These are phyloP conservation scores for Parachlorella kessleri DNA, from an alignment of 139 green algal species.

Conservation along the genomic window DNA sequence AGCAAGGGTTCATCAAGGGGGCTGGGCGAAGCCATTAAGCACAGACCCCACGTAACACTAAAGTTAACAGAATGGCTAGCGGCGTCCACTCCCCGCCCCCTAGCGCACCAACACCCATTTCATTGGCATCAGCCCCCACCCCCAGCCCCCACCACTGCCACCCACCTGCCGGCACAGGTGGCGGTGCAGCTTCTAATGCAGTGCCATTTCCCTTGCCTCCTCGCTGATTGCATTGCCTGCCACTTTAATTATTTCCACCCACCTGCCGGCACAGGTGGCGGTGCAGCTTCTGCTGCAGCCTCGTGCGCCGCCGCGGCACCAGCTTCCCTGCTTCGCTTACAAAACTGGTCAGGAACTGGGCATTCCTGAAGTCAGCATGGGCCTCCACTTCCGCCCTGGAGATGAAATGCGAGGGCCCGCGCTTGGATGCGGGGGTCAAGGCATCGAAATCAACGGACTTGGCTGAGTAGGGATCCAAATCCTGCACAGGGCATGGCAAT, in stretches of 20 bases:
- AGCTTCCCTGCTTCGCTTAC: conserved; percentile 32
- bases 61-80: no score
- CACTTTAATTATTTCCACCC: background rate
- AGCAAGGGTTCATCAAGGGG: no score
- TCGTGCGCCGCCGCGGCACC: conserved; percentile 8
- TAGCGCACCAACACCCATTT: no score
- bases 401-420: background rate
- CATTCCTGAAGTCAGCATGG: conserved; percentile 41
- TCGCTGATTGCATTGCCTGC: no score
- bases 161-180: background rate
- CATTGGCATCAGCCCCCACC: no score
- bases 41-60: no score
- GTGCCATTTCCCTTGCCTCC: background rate
- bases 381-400: background rate
- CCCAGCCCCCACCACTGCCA: no score
- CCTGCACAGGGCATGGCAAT: no score
- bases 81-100: no score
- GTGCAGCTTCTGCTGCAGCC: conserved; percentile 41
- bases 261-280: conserved; percentile 31
- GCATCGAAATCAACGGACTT: background rate
- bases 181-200: background rate
- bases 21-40: no score
- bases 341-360: conserved; percentile 28
- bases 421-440: background rate
- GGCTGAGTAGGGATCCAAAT: conserved; percentile 40